These are phyloP conservation scores for Tetrahymena thermophila DNA, from an alignment of 73 alveolate species.

Conservation along the genomic window DNA sequence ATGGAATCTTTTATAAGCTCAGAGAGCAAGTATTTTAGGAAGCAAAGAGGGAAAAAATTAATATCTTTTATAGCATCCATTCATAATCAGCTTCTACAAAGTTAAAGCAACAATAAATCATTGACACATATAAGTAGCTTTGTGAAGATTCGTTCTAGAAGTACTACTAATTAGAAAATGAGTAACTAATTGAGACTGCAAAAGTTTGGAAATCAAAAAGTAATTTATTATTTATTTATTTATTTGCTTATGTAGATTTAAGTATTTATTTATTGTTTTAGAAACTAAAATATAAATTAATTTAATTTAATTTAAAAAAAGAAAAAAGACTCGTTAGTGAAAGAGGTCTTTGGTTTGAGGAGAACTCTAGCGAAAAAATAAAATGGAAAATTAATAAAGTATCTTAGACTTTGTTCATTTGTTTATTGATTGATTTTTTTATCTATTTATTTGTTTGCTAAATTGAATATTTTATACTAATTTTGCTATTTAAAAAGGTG, in stretches of 20 bases:
- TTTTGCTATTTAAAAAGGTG: neutral
- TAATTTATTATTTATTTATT: neutral
- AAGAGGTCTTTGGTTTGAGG: neutral
- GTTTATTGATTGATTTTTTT: too few relatives aligned
- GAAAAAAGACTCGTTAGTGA: neutral
- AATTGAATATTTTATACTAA: neutral
- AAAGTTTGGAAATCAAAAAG: neutral
- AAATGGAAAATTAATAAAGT: neutral
- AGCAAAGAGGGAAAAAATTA: neutral
- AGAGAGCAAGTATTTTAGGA: neutral
- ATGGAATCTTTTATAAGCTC: neutral
- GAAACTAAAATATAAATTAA: neutral
- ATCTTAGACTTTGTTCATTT: neutral
- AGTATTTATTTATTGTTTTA: too few relatives aligned
- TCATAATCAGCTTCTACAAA: neutral
- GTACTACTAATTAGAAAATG: neutral
- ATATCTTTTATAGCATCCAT: neutral
- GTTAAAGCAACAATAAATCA: neutral
- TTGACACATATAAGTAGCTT: neutral
- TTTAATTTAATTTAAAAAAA: neutral
- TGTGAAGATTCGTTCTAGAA: neutral
- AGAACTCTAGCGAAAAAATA: neutral
- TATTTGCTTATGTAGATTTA: too few relatives aligned
- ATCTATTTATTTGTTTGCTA: neutral
- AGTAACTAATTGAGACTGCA: neutral